phyloP scores from a whole-genome alignment of 805 yeast genomes.

The Candida loeiensis region DNA sequence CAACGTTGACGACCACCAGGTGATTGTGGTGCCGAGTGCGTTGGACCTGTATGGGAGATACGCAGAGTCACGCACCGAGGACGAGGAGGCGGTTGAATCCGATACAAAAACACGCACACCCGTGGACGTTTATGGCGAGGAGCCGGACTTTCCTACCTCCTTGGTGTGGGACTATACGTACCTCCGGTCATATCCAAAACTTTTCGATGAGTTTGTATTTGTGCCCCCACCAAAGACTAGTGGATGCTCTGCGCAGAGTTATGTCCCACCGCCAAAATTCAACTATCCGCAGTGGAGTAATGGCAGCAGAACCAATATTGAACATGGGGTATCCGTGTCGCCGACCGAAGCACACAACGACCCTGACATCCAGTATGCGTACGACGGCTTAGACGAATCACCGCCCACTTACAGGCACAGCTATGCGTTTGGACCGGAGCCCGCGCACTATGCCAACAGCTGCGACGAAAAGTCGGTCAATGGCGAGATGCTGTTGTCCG shows the following conservation, averaged over 20 bases:
- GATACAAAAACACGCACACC: slow-evolving; percentile 1
- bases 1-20: slow-evolving; percentile 59
- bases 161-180: slow-evolving; percentile 43
- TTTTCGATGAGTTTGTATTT: slow-evolving; percentile 35
- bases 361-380: slow-evolving; percentile 20
- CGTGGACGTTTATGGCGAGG: slow-evolving; percentile 5
- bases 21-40: slow-evolving; percentile 60
- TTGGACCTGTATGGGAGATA: slow-evolving; percentile 38
- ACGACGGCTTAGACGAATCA: slow-evolving; percentile 15
- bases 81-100: not conserved
- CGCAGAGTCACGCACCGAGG: not conserved
- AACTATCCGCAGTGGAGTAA: slow-evolving; percentile 20
- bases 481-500: slow-evolving; percentile 44
- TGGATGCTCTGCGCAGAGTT: not conserved
- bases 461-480: slow-evolving; percentile 32
- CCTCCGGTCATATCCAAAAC: slow-evolving; percentile 32
- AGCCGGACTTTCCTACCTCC: slow-evolving; percentile 21
- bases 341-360: slow-evolving; percentile 4
- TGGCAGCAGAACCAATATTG: slow-evolving; percentile 2
- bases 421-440: slow-evolving; percentile 9
- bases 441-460: slow-evolving; percentile 19
- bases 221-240: slow-evolving; percentile 24
- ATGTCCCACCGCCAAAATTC: slow-evolving; percentile 18
- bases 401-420: slow-evolving; percentile 1
- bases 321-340: slow-evolving; percentile 12